Percentiles rank a stretch among this genome's conserved stretches.
Evolutionary conservation across 1,284 basidiomycete species (phyloP).

Genomic region (Trichosporon ovoides): DNA sequence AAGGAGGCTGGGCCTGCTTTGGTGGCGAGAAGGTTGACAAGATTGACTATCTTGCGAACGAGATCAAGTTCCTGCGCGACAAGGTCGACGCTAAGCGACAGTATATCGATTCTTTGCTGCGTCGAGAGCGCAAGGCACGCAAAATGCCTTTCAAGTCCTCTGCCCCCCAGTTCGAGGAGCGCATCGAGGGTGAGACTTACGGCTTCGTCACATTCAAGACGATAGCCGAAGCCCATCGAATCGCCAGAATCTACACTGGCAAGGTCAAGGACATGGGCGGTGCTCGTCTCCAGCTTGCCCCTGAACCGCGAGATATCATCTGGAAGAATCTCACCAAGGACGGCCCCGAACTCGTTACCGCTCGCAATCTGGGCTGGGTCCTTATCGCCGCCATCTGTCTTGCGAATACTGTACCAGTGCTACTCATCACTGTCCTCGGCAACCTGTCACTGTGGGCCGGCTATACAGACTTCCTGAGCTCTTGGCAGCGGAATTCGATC

Average conservation of each 20-base stretch:
- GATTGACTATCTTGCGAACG: conserved; percentile 74
- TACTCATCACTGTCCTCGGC: conserved; percentile 69
- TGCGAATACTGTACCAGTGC: conserved; percentile 78
- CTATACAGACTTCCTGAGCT: not conserved
- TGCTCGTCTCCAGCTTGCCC: conserved; percentile 39
- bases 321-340: conserved; percentile 82
- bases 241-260: conserved; percentile 45
- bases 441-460: conserved; percentile 55
- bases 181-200: conserved; percentile 66
- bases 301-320: conserved; percentile 53
- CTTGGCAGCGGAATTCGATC: conserved; percentile 21
- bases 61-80: conserved; percentile 58
- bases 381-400: conserved; percentile 72
- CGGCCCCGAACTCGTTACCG: conserved; percentile 60
- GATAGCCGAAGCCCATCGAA: conserved; percentile 68
- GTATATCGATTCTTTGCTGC: conserved; percentile 59
- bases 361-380: conserved; percentile 67
- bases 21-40: conserved; percentile 73
- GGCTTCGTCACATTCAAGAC: conserved; percentile 92
- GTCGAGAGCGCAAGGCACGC: conserved; percentile 39
- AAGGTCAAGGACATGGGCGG: conserved; percentile 44
- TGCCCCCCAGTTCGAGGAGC: conserved; percentile 23
- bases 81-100: conserved; percentile 70
- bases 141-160: conserved; percentile 18
- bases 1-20: conserved; percentile 66